Evolutionary conservation across 805 yeast species (phyloP).

Genomic region (Ogataea zsoltii): DNA sequence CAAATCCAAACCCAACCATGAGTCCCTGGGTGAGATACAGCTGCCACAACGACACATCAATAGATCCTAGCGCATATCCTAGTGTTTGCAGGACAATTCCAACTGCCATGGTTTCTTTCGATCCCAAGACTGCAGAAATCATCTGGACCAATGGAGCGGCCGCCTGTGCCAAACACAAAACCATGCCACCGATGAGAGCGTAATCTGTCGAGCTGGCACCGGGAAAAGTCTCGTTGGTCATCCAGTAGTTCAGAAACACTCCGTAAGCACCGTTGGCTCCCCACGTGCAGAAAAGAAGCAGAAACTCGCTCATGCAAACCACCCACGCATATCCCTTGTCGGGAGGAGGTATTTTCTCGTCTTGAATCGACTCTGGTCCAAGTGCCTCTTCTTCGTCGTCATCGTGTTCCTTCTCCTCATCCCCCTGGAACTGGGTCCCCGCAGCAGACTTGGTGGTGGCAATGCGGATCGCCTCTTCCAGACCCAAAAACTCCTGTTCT

Average conservation of each 20-base stretch:
- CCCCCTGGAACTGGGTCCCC: slow-evolving; percentile 2
- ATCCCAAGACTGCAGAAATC: slow-evolving; percentile 25
- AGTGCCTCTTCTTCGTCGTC: slow-evolving; percentile 9
- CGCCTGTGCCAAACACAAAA: slow-evolving; percentile 26
- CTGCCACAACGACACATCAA: slow-evolving; percentile 49
- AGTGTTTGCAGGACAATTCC: slow-evolving; percentile 47
- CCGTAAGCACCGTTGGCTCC: slow-evolving; percentile 67
- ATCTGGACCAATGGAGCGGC: slow-evolving; percentile 27
- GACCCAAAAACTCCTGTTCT: slow-evolving; percentile 22
- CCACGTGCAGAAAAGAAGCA: slow-evolving; percentile 58
- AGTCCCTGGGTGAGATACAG: slow-evolving; percentile 55
- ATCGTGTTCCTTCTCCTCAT: slow-evolving; percentile 5
- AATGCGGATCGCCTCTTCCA: slow-evolving; percentile 28
- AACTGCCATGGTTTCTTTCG: slow-evolving; percentile 23
- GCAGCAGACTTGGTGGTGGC: slow-evolving; percentile 20
- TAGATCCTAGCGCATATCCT: slow-evolving; percentile 53
- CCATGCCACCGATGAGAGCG: slow-evolving; percentile 59
- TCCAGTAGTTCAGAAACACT: slow-evolving; percentile 55
- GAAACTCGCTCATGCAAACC: slow-evolving; percentile 40
- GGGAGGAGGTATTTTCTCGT: slow-evolving; percentile 34
- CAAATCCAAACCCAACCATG: slow-evolving; percentile 52
- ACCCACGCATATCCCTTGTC: slow-evolving; percentile 69
- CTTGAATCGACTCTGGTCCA: slow-evolving; percentile 9
- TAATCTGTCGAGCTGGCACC: slow-evolving; percentile 58
- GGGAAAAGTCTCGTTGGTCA: slow-evolving; percentile 45